A percentile compares a stretch with the other conserved stretches of the same genome.
Evolutionary conservation across 2,329 filamentous ascomycete genomes (phyloP).

Genomic region (Pseudogymnoascus verrucosus): DNA sequence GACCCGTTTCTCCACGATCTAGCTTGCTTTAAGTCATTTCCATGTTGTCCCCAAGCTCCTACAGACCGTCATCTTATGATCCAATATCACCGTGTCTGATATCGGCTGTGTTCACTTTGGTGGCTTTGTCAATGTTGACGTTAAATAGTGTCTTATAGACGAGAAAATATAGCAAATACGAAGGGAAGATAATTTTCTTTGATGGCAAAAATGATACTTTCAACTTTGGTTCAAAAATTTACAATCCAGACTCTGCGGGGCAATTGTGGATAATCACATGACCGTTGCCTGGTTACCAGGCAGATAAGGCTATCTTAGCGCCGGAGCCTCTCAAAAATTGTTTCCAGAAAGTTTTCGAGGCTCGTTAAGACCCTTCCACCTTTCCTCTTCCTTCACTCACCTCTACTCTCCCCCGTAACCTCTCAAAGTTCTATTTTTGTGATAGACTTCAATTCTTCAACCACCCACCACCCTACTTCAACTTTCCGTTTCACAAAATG

Average conservation of each 20-base stretch:
- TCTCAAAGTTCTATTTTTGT: not conserved
- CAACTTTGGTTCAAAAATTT: not conserved
- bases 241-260: not conserved
- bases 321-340: constrained; percentile 5
- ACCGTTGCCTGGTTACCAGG: constrained; percentile 7
- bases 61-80: not conserved
- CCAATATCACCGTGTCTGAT: not conserved
- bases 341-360: constrained; percentile 8
- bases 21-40: not conserved
- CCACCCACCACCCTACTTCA: not conserved
- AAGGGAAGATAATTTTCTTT: not conserved
- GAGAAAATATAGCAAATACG: not conserved
- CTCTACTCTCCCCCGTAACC: not conserved
- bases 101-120: not conserved
- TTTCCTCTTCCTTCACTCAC: not conserved
- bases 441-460: constrained; percentile 4
- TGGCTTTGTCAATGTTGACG: not conserved
- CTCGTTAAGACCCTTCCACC: constrained; percentile 6
- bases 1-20: not conserved
- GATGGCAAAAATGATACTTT: not conserved
- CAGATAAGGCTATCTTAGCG: constrained; percentile 5
- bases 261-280: constrained; percentile 5
- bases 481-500: not conserved
- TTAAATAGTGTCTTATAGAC: not conserved
- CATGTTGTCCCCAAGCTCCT: not conserved